Evolutionary conservation across 352 stramenopile genomes (phyloP).

Genomic region (Pythium pectinolyticum): DNA sequence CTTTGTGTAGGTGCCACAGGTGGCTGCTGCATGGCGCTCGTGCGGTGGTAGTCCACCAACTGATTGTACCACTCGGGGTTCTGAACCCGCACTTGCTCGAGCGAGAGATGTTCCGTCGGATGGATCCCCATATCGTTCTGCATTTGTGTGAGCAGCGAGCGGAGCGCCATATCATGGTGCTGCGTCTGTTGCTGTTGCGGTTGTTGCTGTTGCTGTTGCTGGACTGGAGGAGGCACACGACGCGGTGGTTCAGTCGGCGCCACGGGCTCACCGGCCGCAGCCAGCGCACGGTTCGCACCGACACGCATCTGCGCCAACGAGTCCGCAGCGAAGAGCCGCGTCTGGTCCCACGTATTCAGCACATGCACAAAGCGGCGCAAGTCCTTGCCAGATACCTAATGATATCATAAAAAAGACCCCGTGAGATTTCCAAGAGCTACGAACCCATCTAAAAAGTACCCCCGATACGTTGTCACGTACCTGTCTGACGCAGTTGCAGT

Average conservation of each 20-base stretch:
- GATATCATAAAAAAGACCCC: not conserved
- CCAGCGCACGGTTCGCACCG: conserved; percentile 57
- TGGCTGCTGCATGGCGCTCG: conserved; percentile 30
- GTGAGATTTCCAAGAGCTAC: not conserved
- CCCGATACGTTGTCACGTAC: conserved; percentile 28
- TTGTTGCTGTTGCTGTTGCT: conserved; percentile 26
- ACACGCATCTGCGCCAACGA: conserved; percentile 65
- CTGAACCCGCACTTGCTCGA: conserved; percentile 85
- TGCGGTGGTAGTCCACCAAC: conserved; percentile 71
- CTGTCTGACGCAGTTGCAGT: conserved; percentile 84
- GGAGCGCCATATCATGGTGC: conserved; percentile 77
- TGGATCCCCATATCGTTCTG: conserved; percentile 89
- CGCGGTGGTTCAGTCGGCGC: conserved; percentile 24
- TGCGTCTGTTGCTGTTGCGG: conserved; percentile 32
- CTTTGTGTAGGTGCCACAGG: conserved; percentile 10
- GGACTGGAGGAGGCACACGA: not conserved
- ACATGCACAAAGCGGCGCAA: conserved; percentile 84
- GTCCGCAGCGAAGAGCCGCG: conserved; percentile 55
- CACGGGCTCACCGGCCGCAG: conserved; percentile 39
- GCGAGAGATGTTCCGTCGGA: conserved; percentile 80
- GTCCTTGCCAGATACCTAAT: conserved; percentile 76
- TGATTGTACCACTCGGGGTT: conserved; percentile 86
- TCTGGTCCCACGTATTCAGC: conserved; percentile 82
- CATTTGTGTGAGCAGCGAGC: conserved; percentile 71
- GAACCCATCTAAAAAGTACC: not conserved